These are phyloP conservation scores for Podospora fimiseda DNA, from an alignment of 495 filamentous ascomycete genomes.

Conservation along the genomic window DNA sequence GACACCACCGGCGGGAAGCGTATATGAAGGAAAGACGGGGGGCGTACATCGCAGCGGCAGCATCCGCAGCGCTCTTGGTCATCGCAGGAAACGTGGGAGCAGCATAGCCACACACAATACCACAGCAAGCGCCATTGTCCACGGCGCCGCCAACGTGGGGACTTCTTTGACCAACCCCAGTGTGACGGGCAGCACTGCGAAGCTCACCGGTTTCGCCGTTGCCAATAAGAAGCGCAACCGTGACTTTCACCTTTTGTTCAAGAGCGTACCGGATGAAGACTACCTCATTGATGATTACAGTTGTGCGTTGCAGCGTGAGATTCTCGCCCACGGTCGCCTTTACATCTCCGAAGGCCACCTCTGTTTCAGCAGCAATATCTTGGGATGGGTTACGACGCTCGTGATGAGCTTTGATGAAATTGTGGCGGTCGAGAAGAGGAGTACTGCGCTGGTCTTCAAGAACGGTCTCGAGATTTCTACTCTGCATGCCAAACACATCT, in stretches of 20 bases:
- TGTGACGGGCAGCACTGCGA: slow-evolving; percentile 51
- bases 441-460: slow-evolving; percentile 89
- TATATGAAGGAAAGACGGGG: slow-evolving; percentile 60
- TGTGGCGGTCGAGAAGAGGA: slow-evolving; percentile 93
- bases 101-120: slow-evolving; percentile 68
- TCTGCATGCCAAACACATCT: slow-evolving; percentile 87
- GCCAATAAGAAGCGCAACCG: slow-evolving; percentile 92
- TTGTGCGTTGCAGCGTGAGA: slow-evolving; percentile 91
- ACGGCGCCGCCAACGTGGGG: slow-evolving; percentile 59
- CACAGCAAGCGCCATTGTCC: slow-evolving; percentile 47
- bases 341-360: slow-evolving; percentile 97
- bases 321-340: slow-evolving; percentile 85
- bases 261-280: slow-evolving; percentile 95
- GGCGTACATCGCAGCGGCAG: slow-evolving; percentile 67
- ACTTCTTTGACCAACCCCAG: slow-evolving; percentile 59
- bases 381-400: slow-evolving; percentile 94
- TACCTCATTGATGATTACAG: slow-evolving; percentile 98
- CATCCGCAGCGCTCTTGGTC: slow-evolving; percentile 69
- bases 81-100: slow-evolving; percentile 71
- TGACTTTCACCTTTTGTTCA: slow-evolving; percentile 90
- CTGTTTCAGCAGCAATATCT: slow-evolving; percentile 98
- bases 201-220: slow-evolving; percentile 90
- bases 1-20: slow-evolving; percentile 58
- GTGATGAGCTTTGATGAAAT: slow-evolving; percentile 98
- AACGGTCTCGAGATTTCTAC: slow-evolving; percentile 98